These are phyloP conservation scores for Tieghemostelium lacteum DNA, from an alignment of 78 protist genomes.

Conservation along the genomic window DNA sequence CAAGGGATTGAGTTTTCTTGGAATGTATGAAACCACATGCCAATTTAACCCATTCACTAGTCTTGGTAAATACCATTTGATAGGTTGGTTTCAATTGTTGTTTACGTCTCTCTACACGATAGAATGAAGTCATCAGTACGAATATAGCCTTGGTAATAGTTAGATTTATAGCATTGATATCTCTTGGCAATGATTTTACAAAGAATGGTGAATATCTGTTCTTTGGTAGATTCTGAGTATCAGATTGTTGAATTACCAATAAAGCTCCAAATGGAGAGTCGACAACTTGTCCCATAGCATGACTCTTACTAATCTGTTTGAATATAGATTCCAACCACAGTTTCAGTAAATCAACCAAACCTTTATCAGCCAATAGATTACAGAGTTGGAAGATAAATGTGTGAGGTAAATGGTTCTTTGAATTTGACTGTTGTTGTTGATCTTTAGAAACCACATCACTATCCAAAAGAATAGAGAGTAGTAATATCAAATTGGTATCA, in stretches of 20 bases:
- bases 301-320: background rate
- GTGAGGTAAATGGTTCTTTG: conserved; percentile 2
- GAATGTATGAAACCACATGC: conserved; percentile 50
- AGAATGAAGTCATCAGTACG: conserved; percentile 35
- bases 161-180: background rate
- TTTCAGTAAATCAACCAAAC: background rate
- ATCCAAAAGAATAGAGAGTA: conserved; percentile 24
- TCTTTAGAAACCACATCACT: conserved; percentile 6
- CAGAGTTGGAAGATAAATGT: conserved; percentile 15
- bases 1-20: conserved; percentile 29
- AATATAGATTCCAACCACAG: conserved; percentile 16
- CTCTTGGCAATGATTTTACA: conserved; percentile 23
- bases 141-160: conserved; percentile 28
- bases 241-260: background rate
- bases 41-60: conserved; percentile 18
- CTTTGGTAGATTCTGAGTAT: conserved; percentile 38
- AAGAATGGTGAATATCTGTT: conserved; percentile 49
- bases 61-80: background rate
- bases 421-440: background rate
- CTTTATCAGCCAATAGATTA: conserved; percentile 1
- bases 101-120: conserved; percentile 38
- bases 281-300: background rate
- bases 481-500: conserved; percentile 13
- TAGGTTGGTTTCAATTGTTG: background rate
- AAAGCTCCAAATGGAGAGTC: conserved; percentile 58